These are phyloP conservation scores for Didymella segeticola DNA, from an alignment of 2,329 filamentous ascomycete genomes.

Conservation along the genomic window DNA sequence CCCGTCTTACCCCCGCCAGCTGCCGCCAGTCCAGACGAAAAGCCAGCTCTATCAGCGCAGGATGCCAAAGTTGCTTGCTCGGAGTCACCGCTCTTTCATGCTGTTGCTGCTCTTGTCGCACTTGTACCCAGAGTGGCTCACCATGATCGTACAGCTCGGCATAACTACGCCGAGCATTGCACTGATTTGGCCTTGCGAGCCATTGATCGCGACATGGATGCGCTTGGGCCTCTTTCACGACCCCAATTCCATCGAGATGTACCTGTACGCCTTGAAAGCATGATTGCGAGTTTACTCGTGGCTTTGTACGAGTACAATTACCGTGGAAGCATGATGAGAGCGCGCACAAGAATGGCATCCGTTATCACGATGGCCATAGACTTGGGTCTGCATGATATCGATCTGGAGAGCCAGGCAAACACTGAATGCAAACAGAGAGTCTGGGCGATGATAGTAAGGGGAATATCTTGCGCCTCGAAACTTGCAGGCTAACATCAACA, in stretches of 20 bases:
- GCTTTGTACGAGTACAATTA: slow-evolving; percentile 13
- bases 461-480: fast-evolving
- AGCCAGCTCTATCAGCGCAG: not conserved
- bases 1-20: slow-evolving; percentile 6
- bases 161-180: not conserved
- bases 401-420: not conserved
- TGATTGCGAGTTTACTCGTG: slow-evolving; percentile 3
- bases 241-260: slow-evolving; percentile 1
- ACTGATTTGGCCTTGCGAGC: not conserved
- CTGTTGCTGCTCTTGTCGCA: slow-evolving; percentile 1
- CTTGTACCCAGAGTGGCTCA: not conserved
- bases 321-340: slow-evolving; percentile 6
- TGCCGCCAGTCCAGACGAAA: not conserved
- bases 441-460: slow-evolving; percentile 12
- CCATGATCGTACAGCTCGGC: not conserved
- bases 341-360: slow-evolving; percentile 11
- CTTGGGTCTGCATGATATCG: slow-evolving; percentile 2
- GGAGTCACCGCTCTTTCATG: slow-evolving; percentile 7
- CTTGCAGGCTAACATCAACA: not conserved
- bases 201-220: slow-evolving; percentile 10
- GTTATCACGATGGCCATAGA: slow-evolving; percentile 13
- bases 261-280: slow-evolving; percentile 7
- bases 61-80: not conserved
- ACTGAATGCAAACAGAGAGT: slow-evolving; percentile 1
- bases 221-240: not conserved